Base-by-base conservation (phyloP, 257 asterid species). In the Lycium barbarum region DNA sequence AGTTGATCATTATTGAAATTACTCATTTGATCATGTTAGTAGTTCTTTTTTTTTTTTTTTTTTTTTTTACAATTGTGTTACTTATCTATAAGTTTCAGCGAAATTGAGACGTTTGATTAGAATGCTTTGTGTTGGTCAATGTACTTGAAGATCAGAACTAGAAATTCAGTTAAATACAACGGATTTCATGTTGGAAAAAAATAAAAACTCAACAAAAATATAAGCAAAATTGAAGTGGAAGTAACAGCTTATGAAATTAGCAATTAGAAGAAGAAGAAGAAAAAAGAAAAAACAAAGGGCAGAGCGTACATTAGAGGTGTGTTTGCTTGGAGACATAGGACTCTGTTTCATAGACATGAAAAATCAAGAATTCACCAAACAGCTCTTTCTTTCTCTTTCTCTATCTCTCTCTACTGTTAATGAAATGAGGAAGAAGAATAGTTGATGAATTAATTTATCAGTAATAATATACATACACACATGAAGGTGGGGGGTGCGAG, bases 271-370 rank as follows among this genome's bases (percentile, higher is more conserved):
- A n/a, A n/a, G n/a, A n/a, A n/a, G n/a, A n/a, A n/a, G n/a, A n/a
- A n/a, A n/a, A 45, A 78, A 35, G 6, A 80, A 70, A 20, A 17
- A 11, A 17, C 36, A 22, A 2, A 5, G 73, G 81, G 59, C 87
- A 65, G 63, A 82, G 61, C 90, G 40, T 88, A 90, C 92, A 84
- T 87, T 78, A 83, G 85, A 83, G 66, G 63, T 83, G 82, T 81
- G 78, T 84, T 86, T 87, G 90, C 87, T 88, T 17, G 91, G 90
- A 72, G 90, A 87, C 92, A 90, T 91, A 38, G 87, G 58, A 86
- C 76, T 67, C 82, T 88, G 83, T 65, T 87, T 83, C 82, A 83
- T 83, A 22, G 80, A 83, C 38, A 65, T 61, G 66, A 49, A 49
- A 71, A 38, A n/a, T 9, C 84, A 20, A 82, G 17, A 65, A 15